Conservation (phyloP, 805 yeast species). For the Candida xyloterini region DNA sequence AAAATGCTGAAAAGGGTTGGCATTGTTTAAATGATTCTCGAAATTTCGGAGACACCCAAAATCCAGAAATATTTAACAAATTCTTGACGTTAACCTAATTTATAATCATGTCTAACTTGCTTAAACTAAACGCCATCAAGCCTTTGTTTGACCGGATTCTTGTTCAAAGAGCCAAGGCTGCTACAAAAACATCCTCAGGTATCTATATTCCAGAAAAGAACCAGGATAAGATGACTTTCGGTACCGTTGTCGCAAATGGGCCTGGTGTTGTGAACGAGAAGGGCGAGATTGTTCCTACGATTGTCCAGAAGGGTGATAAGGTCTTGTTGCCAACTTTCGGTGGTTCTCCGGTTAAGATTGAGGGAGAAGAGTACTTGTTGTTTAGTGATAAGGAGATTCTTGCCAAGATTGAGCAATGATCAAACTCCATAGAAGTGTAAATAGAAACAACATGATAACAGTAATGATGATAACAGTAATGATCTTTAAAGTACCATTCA, state of each 20-base stretch:
- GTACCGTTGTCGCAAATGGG: constrained; percentile 89
- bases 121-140: constrained; percentile 79
- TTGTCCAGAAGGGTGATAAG: constrained; percentile 86
- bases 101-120: constrained; percentile 44
- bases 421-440: background rate
- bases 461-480: no score
- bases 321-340: constrained; percentile 94
- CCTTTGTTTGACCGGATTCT: constrained; percentile 95
- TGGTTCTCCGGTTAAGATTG: constrained; percentile 84
- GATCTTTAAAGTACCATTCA: no score
- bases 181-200: constrained; percentile 89
- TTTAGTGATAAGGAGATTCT: constrained; percentile 93
- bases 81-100: background rate
- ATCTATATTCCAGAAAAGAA: constrained; percentile 94
- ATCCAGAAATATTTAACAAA: background rate
- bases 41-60: constrained; percentile 5
- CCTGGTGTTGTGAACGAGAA: constrained; percentile 71
- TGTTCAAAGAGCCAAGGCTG: constrained; percentile 92
- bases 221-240: constrained; percentile 90
- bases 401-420: constrained; percentile 78
- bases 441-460: background rate
- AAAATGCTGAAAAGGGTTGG: constrained; percentile 24
- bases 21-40: constrained; percentile 13
- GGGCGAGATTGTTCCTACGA: constrained; percentile 70
- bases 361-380: constrained; percentile 51